phyloP scores from a whole-genome alignment of 805 yeast species.

The Monosporozyma servazzii region DNA sequence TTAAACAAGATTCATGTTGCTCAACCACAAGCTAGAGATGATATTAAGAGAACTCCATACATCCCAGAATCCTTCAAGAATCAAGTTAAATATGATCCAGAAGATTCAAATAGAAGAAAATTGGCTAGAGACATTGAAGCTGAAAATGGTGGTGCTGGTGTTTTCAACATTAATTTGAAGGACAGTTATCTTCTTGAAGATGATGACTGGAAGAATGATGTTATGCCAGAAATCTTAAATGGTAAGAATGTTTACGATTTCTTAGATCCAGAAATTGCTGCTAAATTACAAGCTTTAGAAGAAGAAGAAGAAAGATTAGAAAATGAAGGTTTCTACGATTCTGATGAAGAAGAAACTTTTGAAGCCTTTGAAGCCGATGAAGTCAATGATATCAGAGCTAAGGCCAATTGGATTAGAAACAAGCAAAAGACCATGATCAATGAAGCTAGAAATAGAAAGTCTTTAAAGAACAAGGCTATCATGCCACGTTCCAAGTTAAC shows the following conservation, averaged over 20 bases:
- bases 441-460: slow-evolving; percentile 79
- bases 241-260: slow-evolving; percentile 97
- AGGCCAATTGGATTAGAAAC: slow-evolving; percentile 92
- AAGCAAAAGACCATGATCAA: slow-evolving; percentile 90
- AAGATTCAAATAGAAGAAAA: slow-evolving; percentile 72
- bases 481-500: slow-evolving; percentile 85
- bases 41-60: slow-evolving; percentile 62
- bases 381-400: slow-evolving; percentile 59
- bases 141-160: slow-evolving; percentile 99
- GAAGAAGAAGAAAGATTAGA: slow-evolving; percentile 95
- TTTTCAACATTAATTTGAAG: slow-evolving; percentile 83
- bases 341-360: slow-evolving; percentile 64
- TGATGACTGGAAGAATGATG: slow-evolving; percentile 95
- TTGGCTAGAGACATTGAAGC: slow-evolving; percentile 85
- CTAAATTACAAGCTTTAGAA: slow-evolving; percentile 88
- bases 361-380: slow-evolving; percentile 64
- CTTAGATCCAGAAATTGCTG: slow-evolving; percentile 91
- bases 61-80: slow-evolving; percentile 69
- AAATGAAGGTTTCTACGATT: slow-evolving; percentile 89
- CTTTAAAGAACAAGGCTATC: slow-evolving; percentile 74
- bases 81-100: slow-evolving; percentile 58
- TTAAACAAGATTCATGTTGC: slow-evolving; percentile 95
- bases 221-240: slow-evolving; percentile 92
- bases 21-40: slow-evolving; percentile 82
- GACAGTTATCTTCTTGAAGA: slow-evolving; percentile 88